Base-by-base conservation (phyloP, 208 protist species). In the Naegleria gruberi region DNA sequence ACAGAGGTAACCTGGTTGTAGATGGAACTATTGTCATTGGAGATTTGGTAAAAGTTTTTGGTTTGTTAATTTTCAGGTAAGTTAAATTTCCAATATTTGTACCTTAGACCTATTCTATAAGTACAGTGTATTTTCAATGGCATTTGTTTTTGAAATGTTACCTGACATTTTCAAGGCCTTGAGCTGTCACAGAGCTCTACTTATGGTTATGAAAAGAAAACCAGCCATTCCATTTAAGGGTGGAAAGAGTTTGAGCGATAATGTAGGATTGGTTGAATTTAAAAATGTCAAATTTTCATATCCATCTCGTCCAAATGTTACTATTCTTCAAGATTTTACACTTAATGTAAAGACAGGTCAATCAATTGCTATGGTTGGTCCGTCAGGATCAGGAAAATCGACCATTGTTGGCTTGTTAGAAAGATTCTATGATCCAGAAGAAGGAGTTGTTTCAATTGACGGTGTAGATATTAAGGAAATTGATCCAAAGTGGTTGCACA, bases 341-440 rank as follows among this genome's bases (percentile, higher is more conserved):
- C 30, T 89, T 19, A 23, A 89, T 23, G 15, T 89, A 51, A 4
- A 46, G 30, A 42, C 4, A 40, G 30, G 26, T 89, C n/a, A 55
- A 30, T n/a, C 40, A 0, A 51, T 65, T 89, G 87, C 87, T 41
- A 34, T 89, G 19, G 87, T 89, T 23, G 87, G 87, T 40, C 19
- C 41, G 17, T 89, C 87, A 37, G 87, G 87, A 51, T 82, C 74
- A 26, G 85, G 85, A 40, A 97, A 97, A 92, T 96, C 94, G 2
- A 95, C 95, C 83, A 93, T 96, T 40, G 94, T 97, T 88, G 91
- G 90, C 8, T 93, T 97, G 34, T 81, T 97, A 42, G 94, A 96
- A 91, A 95, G 95, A 88, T 96, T 96, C 91, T 97, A 97, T 91
- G 95, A 97, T 90, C 95, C 95, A 8, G 87, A 42, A 26, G 87